Percentiles rank a stretch among this genome's conserved stretches.
These are phyloP conservation scores for Helianthus tuberosus DNA, from an alignment of 129 eudicot species.

Conservation along the genomic window DNA sequence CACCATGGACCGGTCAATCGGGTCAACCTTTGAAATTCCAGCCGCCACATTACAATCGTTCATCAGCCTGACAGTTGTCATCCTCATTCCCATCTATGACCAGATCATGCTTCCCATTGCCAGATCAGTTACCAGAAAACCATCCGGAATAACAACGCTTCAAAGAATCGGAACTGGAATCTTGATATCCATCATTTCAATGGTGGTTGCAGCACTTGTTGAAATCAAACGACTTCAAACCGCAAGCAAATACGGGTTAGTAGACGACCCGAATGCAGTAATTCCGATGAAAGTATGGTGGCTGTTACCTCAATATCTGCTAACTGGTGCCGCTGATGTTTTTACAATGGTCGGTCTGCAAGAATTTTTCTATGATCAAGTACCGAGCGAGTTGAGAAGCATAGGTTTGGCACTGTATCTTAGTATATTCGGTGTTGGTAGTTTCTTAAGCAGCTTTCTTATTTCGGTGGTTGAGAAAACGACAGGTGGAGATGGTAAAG, in stretches of 20 bases:
- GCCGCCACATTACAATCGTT: constrained; percentile 65
- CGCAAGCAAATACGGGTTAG: constrained; percentile 51
- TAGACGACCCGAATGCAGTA: constrained; percentile 45
- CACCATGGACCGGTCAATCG: constrained; percentile 63
- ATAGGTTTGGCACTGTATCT: constrained; percentile 63
- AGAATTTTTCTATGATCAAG: constrained; percentile 75
- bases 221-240: constrained; percentile 64
- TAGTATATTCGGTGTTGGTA: constrained; percentile 67
- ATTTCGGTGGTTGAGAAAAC: constrained; percentile 47
- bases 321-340: constrained; percentile 55
- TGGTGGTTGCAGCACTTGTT: constrained; percentile 60
- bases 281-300: constrained; percentile 82
- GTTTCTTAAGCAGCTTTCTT: constrained; percentile 69
- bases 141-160: constrained; percentile 72
- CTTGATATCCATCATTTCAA: constrained; percentile 46
- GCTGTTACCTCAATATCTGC: constrained; percentile 63
- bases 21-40: constrained; percentile 45
- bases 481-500: constrained; percentile 46
- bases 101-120: constrained; percentile 52
- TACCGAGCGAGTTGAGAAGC: constrained; percentile 60
- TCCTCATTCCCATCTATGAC: constrained; percentile 62
- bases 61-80: constrained; percentile 37
- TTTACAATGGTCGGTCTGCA: constrained; percentile 74
- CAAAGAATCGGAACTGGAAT: constrained; percentile 78
- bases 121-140: constrained; percentile 43